phyloP scores from a whole-genome alignment of 768 basidiomycete genomes.

The Gelatoporia subvermispora region DNA sequence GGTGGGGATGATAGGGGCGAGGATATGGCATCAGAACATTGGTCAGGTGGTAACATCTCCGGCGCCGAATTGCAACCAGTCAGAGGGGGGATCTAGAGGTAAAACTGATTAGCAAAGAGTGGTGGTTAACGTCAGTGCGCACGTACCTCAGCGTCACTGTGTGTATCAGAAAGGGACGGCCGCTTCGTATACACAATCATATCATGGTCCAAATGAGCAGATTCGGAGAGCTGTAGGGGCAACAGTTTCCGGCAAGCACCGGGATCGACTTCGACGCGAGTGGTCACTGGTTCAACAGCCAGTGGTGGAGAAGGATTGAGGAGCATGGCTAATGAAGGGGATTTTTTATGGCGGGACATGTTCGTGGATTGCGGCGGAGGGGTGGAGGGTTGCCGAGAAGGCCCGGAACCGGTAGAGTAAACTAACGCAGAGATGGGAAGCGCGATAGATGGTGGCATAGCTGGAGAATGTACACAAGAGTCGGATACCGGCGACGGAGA shows the following conservation, averaged over 20 bases:
- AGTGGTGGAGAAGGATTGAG: neutral
- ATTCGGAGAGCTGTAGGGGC: neutral
- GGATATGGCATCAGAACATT: neutral
- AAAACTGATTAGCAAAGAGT: neutral
- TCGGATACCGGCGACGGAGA: neutral
- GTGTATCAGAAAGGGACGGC: too few relatives aligned
- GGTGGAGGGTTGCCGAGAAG: neutral
- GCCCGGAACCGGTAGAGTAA: neutral
- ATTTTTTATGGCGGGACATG: neutral
- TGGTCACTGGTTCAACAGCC: neutral
- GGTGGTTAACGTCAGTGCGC: neutral
- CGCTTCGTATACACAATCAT: too few relatives aligned
- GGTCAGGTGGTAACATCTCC: neutral
- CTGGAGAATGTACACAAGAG: neutral
- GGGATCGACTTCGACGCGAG: neutral
- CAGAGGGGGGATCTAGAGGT: neutral
- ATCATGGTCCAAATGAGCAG: too few relatives aligned
- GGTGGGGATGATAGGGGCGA: constrained; percentile 14
- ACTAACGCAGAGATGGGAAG: neutral
- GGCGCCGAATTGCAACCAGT: neutral
- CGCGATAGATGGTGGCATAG: neutral
- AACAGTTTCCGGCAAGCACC: neutral
- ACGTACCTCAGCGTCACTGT: neutral
- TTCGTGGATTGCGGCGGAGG: neutral
- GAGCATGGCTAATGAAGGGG: neutral